phyloP scores from a whole-genome alignment of 2,329 filamentous ascomycete genomes.

The Fusarium veterinarium region DNA sequence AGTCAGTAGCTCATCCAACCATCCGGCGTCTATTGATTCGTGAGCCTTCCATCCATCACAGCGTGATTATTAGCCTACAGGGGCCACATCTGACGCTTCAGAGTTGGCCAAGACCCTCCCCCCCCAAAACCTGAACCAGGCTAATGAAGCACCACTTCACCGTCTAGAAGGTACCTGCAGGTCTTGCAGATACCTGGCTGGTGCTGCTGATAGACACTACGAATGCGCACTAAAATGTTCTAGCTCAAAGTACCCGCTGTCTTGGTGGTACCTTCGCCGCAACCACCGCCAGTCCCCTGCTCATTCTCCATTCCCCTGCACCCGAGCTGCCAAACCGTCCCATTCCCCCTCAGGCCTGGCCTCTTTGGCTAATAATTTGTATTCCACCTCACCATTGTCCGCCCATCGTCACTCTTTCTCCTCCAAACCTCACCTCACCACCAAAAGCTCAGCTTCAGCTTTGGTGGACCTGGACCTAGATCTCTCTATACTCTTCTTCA shows the following conservation, averaged over 20 bases:
- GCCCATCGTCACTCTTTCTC: constrained; percentile 32
- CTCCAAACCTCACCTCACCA: constrained; percentile 20
- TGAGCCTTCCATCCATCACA: constrained; percentile 10
- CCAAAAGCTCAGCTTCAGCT: constrained; percentile 15
- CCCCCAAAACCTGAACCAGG: constrained; percentile 45
- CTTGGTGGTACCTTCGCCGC: constrained; percentile 30
- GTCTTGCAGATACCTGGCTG: constrained; percentile 26
- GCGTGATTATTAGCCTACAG: constrained; percentile 34
- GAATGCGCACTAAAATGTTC: constrained; percentile 11
- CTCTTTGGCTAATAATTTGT: constrained; percentile 35
- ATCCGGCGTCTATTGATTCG: constrained; percentile 25
- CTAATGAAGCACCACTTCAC: constrained; percentile 39
- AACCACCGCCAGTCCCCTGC: constrained; percentile 36
- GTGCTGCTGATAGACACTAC: not conserved
- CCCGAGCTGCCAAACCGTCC: constrained; percentile 43
- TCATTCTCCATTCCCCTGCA: constrained; percentile 33
- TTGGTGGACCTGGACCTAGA: constrained; percentile 8
- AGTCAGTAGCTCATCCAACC: constrained; percentile 6
- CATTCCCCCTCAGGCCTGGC: constrained; percentile 27
- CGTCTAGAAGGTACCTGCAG: constrained; percentile 35
- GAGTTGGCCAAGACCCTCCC: constrained; percentile 33
- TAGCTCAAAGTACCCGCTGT: constrained; percentile 29
- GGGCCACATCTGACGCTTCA: constrained; percentile 33
- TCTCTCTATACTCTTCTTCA: constrained; percentile 25
- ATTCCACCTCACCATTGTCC: constrained; percentile 27